Base-by-base conservation (phyloP, 106 monocot species). In the Dactylorhiza incarnata region DNA sequence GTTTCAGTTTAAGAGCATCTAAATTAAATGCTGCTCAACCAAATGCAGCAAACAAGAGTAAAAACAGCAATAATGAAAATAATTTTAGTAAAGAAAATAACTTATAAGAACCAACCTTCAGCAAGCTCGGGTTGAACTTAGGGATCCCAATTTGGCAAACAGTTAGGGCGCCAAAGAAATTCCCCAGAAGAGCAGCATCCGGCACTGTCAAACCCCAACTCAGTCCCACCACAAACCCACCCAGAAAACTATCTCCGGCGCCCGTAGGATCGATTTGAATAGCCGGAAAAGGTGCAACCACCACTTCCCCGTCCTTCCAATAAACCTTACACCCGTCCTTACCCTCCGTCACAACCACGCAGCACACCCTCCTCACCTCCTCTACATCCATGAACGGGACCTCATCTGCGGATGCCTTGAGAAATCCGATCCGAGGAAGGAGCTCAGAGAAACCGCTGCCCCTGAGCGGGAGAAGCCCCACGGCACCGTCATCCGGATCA, bases 401-500 rank as follows among this genome's bases (percentile, higher is more conserved):
- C 75, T 97, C 96, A 37, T 94, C 96, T 7, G 91, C 83, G 9
- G 93, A 93, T 13, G 87, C 94, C 81, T 97, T 97, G 76, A 97
- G 85, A 72, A 97, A 89, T 22, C 73, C 79, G 37, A 97, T 83
- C 52, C 83, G 69, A 20, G 90, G 87, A 45, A 97, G 80, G 9
- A 97, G 85, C 20, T 73, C 74, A 44, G 23, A 86, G 84, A 84
- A 97, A 17, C 53, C 75, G 10, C 75, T 91, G 11, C 77, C 77
- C 76, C 50, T 75, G 0, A 97, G 81, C 17, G 82, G 87, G 11
- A 89, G 68, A 24, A 91, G 82, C 9, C 73, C 48, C n/a, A 97
- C 96, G 46, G 93, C 71, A n/a, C 96, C 93, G 47, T 84, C 87
- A 65, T 3, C 14, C 10, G 82, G 76, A 20, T 94, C 89, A 81